These are phyloP conservation scores for Albugo laibachii DNA, from an alignment of 352 stramenopile species.

Conservation along the genomic window DNA sequence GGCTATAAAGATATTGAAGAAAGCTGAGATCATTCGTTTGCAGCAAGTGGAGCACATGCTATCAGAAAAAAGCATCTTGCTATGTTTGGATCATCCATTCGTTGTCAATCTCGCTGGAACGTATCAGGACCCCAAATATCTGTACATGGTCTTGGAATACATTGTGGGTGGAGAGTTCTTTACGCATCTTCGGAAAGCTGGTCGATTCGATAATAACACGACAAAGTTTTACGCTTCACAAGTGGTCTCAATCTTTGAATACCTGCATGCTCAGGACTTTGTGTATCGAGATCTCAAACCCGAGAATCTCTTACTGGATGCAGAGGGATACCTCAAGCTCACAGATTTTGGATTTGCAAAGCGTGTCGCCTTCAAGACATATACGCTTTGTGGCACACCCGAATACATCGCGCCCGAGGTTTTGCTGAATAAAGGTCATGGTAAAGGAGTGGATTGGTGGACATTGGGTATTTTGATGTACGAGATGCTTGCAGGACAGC, in stretches of 20 bases:
- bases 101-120: conserved; percentile 90
- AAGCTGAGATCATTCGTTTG: conserved; percentile 89
- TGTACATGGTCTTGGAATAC: conserved; percentile 97
- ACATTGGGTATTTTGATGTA: conserved; percentile 94
- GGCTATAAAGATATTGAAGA: conserved; percentile 97
- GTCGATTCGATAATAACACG: conserved; percentile 83
- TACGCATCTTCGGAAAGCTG: conserved; percentile 86
- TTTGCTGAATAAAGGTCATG: conserved; percentile 75
- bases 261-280: conserved; percentile 90
- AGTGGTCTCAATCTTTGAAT: conserved; percentile 92
- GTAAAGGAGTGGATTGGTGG: conserved; percentile 91
- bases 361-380: conserved; percentile 88
- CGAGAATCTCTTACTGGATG: conserved; percentile 91
- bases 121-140: conserved; percentile 88
- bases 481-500: conserved; percentile 93
- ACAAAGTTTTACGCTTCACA: conserved; percentile 88
- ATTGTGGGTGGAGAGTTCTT: conserved; percentile 96
- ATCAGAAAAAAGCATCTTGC: conserved; percentile 90
- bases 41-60: conserved; percentile 96
- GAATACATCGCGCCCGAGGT: conserved; percentile 89
- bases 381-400: conserved; percentile 85
- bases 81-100: conserved; percentile 87
- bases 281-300: conserved; percentile 95
- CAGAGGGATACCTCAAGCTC: conserved; percentile 91
- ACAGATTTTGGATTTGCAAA: conserved; percentile 90